phyloP scores from a whole-genome alignment of 352 stramenopile species.

The Pythium aphanidermatum region DNA sequence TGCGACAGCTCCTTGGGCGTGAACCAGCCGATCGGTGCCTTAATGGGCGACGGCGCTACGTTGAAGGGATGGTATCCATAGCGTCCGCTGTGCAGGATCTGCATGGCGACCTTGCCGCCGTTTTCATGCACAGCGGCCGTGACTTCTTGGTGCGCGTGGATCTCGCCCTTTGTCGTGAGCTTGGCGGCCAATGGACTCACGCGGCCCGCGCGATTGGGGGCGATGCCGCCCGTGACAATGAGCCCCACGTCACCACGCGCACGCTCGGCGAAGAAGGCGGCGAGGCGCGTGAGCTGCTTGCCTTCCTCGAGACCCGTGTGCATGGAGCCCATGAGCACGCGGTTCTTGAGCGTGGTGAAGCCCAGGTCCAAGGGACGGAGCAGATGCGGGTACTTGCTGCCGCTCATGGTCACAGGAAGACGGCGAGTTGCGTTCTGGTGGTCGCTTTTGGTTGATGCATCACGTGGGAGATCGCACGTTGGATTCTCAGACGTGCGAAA shows the following conservation, averaged over 20 bases:
- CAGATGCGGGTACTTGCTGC: slow-evolving; percentile 74
- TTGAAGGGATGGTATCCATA: slow-evolving; percentile 96
- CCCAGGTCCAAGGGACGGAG: slow-evolving; percentile 72
- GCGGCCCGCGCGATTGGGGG: slow-evolving; percentile 91
- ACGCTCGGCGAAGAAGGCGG: slow-evolving; percentile 92
- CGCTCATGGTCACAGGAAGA: slow-evolving; percentile 12
- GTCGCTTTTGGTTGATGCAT: slow-evolving; percentile 2
- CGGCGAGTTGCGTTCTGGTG: slow-evolving; percentile 8
- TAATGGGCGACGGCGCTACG: slow-evolving; percentile 89
- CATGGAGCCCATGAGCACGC: slow-evolving; percentile 90
- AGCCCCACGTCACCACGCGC: slow-evolving; percentile 91
- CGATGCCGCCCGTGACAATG: slow-evolving; percentile 93
- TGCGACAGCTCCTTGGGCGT: slow-evolving; percentile 79
- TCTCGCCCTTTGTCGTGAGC: slow-evolving; percentile 87
- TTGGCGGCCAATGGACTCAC: slow-evolving; percentile 93
- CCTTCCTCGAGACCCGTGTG: slow-evolving; percentile 89
- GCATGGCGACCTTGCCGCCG: slow-evolving; percentile 84
- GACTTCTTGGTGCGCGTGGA: slow-evolving; percentile 88
- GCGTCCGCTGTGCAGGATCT: slow-evolving; percentile 92
- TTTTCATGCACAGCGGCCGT: slow-evolving; percentile 91
- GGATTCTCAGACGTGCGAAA: slow-evolving; percentile 17
- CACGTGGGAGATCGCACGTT: not conserved
- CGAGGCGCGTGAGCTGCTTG: slow-evolving; percentile 77
- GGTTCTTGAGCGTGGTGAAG: slow-evolving; percentile 83
- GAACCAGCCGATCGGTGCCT: slow-evolving; percentile 93